Evolutionary conservation across 2,329 filamentous ascomycete genomes (phyloP).

Genomic region (Fusarium sp.): DNA sequence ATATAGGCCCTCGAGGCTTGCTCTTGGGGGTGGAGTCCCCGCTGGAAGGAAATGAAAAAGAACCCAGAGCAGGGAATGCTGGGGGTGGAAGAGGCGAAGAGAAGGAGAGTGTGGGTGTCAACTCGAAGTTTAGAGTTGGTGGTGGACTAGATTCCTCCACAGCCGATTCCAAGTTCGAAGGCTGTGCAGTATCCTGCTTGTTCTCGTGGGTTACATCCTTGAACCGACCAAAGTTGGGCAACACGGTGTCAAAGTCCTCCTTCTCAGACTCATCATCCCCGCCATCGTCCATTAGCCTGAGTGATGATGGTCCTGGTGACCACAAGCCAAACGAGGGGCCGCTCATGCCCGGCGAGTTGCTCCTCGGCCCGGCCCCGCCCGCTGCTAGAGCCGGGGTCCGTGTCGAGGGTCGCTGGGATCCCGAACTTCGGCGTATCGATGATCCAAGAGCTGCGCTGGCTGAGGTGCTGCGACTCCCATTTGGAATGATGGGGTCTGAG

Average conservation of each 20-base stretch:
- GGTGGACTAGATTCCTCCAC: conserved; percentile 23
- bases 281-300: conserved; percentile 56
- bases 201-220: conserved; percentile 27
- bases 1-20: conserved; percentile 41
- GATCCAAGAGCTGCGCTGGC: conserved; percentile 50
- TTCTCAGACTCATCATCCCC: conserved; percentile 54
- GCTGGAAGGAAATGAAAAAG: conserved; percentile 34
- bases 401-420: conserved; percentile 40
- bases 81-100: conserved; percentile 37
- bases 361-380: conserved; percentile 31
- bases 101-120: conserved; percentile 31
- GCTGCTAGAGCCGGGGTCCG: conserved; percentile 32
- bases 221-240: conserved; percentile 60
- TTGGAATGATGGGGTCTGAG: conserved; percentile 53
- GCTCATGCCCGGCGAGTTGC: conserved; percentile 32
- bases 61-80: conserved; percentile 29
- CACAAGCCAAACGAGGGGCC: conserved; percentile 46
- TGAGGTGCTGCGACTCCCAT: conserved; percentile 56
- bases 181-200: conserved; percentile 11
- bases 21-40: conserved; percentile 32
- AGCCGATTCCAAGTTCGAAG: neutral
- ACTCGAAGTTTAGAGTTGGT: conserved; percentile 26
- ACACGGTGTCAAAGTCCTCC: conserved; percentile 59
- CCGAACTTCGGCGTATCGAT: conserved; percentile 45
- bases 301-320: conserved; percentile 50